A percentile compares a stretch with the other conserved stretches of the same genome.
Evolutionary conservation across 805 yeast species (phyloP).

Genomic region (Kodamaea sagamina): DNA sequence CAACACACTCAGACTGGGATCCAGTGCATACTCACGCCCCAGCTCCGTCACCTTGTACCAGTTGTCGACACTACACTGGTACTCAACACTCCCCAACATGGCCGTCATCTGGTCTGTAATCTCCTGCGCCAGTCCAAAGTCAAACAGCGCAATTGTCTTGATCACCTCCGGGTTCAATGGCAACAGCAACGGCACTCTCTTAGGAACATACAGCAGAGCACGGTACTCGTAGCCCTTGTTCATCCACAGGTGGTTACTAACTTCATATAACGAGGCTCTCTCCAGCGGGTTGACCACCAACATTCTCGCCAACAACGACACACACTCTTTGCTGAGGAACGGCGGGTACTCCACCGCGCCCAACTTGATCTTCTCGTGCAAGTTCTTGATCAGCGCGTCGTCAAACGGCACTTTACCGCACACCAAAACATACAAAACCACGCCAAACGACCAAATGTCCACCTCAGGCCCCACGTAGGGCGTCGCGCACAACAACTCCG

Average conservation of each 20-base stretch:
- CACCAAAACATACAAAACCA: constrained; percentile 89
- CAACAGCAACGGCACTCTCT: constrained; percentile 67
- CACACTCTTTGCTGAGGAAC: constrained; percentile 76
- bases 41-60: constrained; percentile 56
- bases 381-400: constrained; percentile 86
- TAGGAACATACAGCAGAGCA: constrained; percentile 72
- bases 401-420: constrained; percentile 99
- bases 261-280: constrained; percentile 78
- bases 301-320: constrained; percentile 81
- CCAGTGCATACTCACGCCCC: constrained; percentile 39
- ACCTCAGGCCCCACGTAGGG: constrained; percentile 97
- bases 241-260: constrained; percentile 94
- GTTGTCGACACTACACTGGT: constrained; percentile 58
- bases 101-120: constrained; percentile 56
- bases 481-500: constrained; percentile 87
- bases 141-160: constrained; percentile 73
- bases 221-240: constrained; percentile 77
- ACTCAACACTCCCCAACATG: constrained; percentile 64
- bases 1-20: constrained; percentile 35
- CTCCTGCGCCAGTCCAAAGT: constrained; percentile 69
- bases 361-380: constrained; percentile 90
- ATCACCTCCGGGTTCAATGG: constrained; percentile 72
- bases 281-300: constrained; percentile 83
- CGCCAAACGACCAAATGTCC: constrained; percentile 98
- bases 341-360: constrained; percentile 92